Base-by-base conservation (phyloP, 495 filamentous ascomycete genomes). In the Lepidopterella palustris region DNA sequence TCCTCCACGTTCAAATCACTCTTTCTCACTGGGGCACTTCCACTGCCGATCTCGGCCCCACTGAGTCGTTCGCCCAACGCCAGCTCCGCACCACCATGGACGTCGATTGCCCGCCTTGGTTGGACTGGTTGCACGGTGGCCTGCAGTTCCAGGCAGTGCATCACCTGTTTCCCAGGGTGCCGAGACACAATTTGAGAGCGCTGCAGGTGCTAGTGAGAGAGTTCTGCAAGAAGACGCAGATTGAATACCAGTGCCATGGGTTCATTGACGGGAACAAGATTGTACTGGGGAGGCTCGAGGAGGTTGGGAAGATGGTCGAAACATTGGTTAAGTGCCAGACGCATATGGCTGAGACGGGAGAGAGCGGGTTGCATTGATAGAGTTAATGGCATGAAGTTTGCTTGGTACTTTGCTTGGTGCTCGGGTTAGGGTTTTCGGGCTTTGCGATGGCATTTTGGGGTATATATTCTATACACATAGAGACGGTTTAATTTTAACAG, bases 1-100 rank as follows among this genome's bases (percentile, higher is more conserved):
- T 76, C 6, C 70, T 80, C 21, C 77, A 80, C 62, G 72, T 80
- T 13, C 77, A 78, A 59, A 78, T 80, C 65, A 80, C 77, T 0
- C 71, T 80, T n/a, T 78, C 76, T 0, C 78, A 80, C 64, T 79
- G 74, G 73, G 74, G 69, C 55, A 80, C 77, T 73, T 72, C 73
- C n/a, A 77, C 75, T 1, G 65, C 75, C 3, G 76, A 79, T 45
- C 72, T 79, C 3, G 76, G 77, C 40, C 74, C 74, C 23, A 55
- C 49, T 31, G 77, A 80, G 55, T 77, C 74, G 11, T 80, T 80
- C 64, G 68, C 77, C 11, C 76, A 79, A 65, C 73, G 71, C 64
- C 75, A 77, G 60, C 68, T 79, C 11, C 70, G 77, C 35, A 79
- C 77, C 6, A 78, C 76, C 26, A 79, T 78, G 77, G 77, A 79